phyloP scores from a whole-genome alignment of 2,329 filamentous ascomycete genomes.

The Pseudocercospora eumusae region DNA sequence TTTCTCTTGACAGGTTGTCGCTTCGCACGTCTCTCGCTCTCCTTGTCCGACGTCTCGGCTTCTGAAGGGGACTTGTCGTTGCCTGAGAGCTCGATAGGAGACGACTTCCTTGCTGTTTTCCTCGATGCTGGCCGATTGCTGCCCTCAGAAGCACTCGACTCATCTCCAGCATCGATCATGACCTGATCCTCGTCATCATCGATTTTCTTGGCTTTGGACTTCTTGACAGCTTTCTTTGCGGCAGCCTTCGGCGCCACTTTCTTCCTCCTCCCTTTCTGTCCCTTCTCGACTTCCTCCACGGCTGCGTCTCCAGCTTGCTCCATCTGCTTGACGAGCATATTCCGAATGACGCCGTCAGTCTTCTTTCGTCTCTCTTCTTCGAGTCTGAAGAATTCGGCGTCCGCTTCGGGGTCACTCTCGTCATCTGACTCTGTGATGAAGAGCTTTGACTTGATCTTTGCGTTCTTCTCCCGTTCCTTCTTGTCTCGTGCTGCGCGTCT shows the following conservation, averaged over 20 bases:
- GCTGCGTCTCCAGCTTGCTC: constrained; percentile 33
- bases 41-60: background rate
- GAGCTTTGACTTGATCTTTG: constrained; percentile 79
- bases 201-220: constrained; percentile 16
- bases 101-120: constrained; percentile 12
- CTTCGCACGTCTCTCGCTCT: background rate
- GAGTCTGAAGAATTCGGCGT: constrained; percentile 72
- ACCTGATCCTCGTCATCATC: constrained; percentile 29
- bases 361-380: constrained; percentile 69
- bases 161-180: constrained; percentile 21
- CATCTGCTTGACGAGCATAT: constrained; percentile 49
- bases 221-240: constrained; percentile 25
- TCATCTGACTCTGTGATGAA: constrained; percentile 85
- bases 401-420: constrained; percentile 76
- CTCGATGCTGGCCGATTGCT: background rate
- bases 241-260: constrained; percentile 21
- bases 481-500: constrained; percentile 63
- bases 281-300: constrained; percentile 36
- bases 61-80: constrained; percentile 12
- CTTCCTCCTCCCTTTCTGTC: constrained; percentile 31
- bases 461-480: constrained; percentile 73
- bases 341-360: constrained; percentile 53
- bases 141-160: constrained; percentile 11
- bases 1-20: background rate
- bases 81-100: constrained; percentile 23